A percentile compares a stretch with the other conserved stretches of the same genome.
phyloP scores from a whole-genome alignment of 2,329 filamentous ascomycete genomes.

The Phoma sp. region DNA sequence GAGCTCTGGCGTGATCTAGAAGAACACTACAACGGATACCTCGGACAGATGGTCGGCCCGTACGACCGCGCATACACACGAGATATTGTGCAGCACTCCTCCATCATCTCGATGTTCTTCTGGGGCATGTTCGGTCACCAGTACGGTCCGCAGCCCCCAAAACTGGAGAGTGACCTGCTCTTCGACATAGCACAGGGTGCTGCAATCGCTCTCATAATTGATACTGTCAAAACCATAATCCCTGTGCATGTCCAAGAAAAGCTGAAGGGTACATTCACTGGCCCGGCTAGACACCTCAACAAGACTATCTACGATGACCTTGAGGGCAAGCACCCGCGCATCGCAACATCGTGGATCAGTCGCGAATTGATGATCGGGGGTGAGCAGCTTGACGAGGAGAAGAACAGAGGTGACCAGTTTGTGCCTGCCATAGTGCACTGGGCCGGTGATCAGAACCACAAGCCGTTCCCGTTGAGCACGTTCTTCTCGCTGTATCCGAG shows the following conservation, averaged over 20 bases:
- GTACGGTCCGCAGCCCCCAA: slow-evolving; percentile 10
- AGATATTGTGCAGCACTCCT: slow-evolving; percentile 35
- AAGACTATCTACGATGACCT: slow-evolving; percentile 27
- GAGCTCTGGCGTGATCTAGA: slow-evolving; percentile 48
- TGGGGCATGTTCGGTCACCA: slow-evolving; percentile 17
- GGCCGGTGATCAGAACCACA: slow-evolving; percentile 51
- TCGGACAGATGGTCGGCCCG: slow-evolving; percentile 46
- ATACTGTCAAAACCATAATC: slow-evolving; percentile 3
- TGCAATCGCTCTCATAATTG: slow-evolving; percentile 11
- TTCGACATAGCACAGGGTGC: slow-evolving; percentile 14
- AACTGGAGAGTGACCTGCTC: slow-evolving; percentile 8
- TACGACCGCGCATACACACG: slow-evolving; percentile 50
- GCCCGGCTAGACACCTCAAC: slow-evolving; percentile 3
- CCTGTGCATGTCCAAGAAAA: neutral
- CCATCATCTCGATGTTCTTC: slow-evolving; percentile 17
- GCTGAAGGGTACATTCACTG: slow-evolving; percentile 6
- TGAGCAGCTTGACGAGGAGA: slow-evolving; percentile 14
- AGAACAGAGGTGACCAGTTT: slow-evolving; percentile 33
- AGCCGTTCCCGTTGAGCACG: slow-evolving; percentile 21
- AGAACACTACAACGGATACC: slow-evolving; percentile 47
- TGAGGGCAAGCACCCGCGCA: slow-evolving; percentile 27
- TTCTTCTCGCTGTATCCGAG: slow-evolving; percentile 43
- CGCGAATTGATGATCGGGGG: slow-evolving; percentile 54
- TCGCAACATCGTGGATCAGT: slow-evolving; percentile 53
- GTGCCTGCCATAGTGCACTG: slow-evolving; percentile 57